phyloP scores from a whole-genome alignment of 23 red algal genomes.

The Gracilaria gracilis region DNA sequence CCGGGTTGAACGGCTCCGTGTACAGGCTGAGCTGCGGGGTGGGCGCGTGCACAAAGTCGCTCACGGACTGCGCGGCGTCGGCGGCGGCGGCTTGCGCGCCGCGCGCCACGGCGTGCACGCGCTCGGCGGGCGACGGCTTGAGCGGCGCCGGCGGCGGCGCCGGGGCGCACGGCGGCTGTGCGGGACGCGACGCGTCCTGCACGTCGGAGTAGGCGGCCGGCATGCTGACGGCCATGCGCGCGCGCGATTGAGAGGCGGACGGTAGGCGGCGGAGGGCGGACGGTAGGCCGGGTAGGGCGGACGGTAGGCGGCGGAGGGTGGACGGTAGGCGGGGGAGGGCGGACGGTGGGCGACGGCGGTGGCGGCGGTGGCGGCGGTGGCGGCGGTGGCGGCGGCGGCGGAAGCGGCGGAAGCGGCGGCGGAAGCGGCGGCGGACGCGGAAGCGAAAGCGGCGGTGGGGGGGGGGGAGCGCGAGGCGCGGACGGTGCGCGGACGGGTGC shows the following conservation, averaged over 20 bases:
- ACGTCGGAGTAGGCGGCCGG: not conserved
- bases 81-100: constrained; percentile 27
- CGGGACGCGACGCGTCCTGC: constrained; percentile 8
- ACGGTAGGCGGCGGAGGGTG: not conserved
- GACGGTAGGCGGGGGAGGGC: not conserved
- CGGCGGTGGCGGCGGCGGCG: not conserved
- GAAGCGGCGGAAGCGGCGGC: not conserved
- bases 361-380: too few species aligned
- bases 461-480: not conserved
- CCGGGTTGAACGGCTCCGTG: constrained; percentile 77
- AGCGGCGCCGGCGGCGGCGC: not conserved
- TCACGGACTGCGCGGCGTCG: constrained; percentile 41
- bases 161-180: not conserved
- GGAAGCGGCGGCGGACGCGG: too few species aligned
- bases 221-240: not conserved
- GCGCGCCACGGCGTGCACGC: constrained; percentile 65
- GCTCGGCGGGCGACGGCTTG: constrained; percentile 7
- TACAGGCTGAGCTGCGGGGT: constrained; percentile 56
- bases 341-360: not conserved
- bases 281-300: not conserved
- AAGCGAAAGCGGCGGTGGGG: too few species aligned
- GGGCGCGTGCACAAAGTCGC: constrained; percentile 32
- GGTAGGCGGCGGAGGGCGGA: not conserved
- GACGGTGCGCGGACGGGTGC: not conserved
- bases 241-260: not conserved